Evolutionary conservation across 495 filamentous ascomycete species (phyloP), one percentile per base, ranked within the genome.

Genomic region (Tuber borchii): DNA sequence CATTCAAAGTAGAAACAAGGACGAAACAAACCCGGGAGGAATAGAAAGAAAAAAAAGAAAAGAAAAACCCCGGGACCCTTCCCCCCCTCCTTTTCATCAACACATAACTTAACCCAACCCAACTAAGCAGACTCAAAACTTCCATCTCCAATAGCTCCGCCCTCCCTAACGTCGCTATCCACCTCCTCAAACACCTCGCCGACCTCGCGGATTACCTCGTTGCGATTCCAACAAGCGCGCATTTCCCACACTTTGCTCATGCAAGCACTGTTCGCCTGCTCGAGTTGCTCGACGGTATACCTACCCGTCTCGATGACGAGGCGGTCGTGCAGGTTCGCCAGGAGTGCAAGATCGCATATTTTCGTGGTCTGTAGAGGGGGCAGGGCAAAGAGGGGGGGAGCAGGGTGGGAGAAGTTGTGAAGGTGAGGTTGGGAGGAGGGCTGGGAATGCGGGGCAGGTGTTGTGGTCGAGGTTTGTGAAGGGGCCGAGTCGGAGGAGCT

Each of bases 201-300:
- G 44, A 96, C 86, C 44, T 85, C 84, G 42, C 82, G 82, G 37
- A 91, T 86, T 17, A 98, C 93, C 72, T 84, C 85, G 80, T 88
- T 91, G 26, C 95, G 88, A 84, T 98, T 93, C 88, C 91, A 94
- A 79, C 96, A 90, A 73, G 88, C 87, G 61, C 93, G 88, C 74
- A 86, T 87, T 75, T 86, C 88, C 95, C 95, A 99, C 20, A 98
- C 86, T 65, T 89, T 88, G 76, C 94, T 91, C 95, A 97, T 97
- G 80, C 97, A 84, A 74, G 89, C 90, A n/a, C 94, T 90, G 82
- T 93, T 93, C 82, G 97, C 89, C 83, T 97, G 94, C 85, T 98
- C 95, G 43, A 99, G 87, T 83, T 99, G 96, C 84, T 98, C 95
- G 56, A 99, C 90, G 2, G 89, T 91, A 84, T 90, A 94, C 0